Evolutionary conservation across 2,329 filamentous ascomycete genomes (phyloP), one percentile per base, ranked within the genome.

Genomic region (Ceratocystis harringtonii): DNA sequence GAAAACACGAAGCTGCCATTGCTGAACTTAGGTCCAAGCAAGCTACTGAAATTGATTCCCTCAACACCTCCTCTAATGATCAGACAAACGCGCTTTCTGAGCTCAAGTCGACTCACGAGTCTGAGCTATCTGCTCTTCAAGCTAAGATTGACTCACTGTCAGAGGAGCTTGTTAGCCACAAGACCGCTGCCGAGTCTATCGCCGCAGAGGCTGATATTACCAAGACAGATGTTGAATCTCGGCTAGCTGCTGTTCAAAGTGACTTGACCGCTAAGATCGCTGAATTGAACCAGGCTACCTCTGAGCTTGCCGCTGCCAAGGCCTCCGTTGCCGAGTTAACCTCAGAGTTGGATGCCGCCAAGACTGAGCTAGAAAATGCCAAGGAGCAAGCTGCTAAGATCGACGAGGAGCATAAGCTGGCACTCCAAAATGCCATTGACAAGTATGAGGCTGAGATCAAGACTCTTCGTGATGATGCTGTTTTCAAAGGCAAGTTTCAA

Each of bases 371-470:
- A 36, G 78, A 81, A 62, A 73, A 75, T 60, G 73, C 75, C 41
- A 74, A 72, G 67, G 82, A 81, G 71, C 80, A 81, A 22, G 28
- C 66, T 28, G 74, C 78, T 15, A 78, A 79, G 70, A 73, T 84
- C 67, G 79, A 83, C 72, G 75, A 76, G 52, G 80, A 79, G 72
- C 81, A 86, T 70, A 78, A 82, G 68, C 78, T 80, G 69, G 81
- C 83, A 71, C 77, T 87, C 69, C 77, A 81, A 72, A 79, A 78
- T 68, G 73, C 86, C 65, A 83, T 82, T 1, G 76, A 81, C 68
- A 83, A 86, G 69, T 85, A 84, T 69, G 81, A 86, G 71, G 78
- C 79, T n/a, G 83, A 86, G 72, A 85, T 87, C 64, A 83, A 86
- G 70, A 80, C 80, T 66, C 78, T 86, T 17, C 79, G 80, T 66